Conservation (phyloP, 2,329 filamentous ascomycete species). For the Apiospora arundinis region DNA sequence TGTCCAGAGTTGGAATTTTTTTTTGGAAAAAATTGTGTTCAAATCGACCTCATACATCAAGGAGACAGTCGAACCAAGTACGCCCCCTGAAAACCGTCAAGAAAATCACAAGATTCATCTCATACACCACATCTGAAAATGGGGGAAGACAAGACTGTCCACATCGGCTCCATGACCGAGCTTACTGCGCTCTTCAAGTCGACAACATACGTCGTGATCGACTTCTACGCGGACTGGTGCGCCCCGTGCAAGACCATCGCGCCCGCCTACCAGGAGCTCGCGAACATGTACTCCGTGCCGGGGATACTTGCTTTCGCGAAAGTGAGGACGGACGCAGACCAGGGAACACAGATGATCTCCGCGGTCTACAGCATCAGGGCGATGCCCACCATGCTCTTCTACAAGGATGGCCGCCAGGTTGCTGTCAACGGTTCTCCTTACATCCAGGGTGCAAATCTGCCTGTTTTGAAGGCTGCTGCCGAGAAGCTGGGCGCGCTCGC, state of each 20-base stretch:
- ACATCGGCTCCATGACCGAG: neutral
- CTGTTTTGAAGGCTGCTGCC: slow-evolving; percentile 54
- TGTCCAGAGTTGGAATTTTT: no score
- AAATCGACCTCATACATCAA: no score
- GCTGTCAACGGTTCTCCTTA: slow-evolving; percentile 57
- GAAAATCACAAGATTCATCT: no score
- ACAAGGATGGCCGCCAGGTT: slow-evolving; percentile 61
- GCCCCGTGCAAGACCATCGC: slow-evolving; percentile 77
- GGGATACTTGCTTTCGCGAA: slow-evolving; percentile 68
- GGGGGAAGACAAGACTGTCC: neutral
- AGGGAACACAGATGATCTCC: slow-evolving; percentile 67
- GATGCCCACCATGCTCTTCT: slow-evolving; percentile 76
- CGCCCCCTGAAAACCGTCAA: no score
- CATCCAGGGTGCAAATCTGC: slow-evolving; percentile 71
- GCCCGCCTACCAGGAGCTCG: no score
- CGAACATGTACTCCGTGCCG: no score
- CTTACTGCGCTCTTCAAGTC: slow-evolving; percentile 57
- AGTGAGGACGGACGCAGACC: slow-evolving; percentile 75
- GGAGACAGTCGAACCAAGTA: no score
- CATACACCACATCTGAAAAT: no score
- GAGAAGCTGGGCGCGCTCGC: slow-evolving; percentile 53
- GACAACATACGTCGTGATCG: slow-evolving; percentile 48
- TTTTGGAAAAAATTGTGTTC: no score
- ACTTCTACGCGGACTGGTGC: slow-evolving; percentile 74
- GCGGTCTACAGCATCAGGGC: slow-evolving; percentile 63